Conservation (phyloP, 179 eudicot genomes). For the Heliamphora pulchella region DNA sequence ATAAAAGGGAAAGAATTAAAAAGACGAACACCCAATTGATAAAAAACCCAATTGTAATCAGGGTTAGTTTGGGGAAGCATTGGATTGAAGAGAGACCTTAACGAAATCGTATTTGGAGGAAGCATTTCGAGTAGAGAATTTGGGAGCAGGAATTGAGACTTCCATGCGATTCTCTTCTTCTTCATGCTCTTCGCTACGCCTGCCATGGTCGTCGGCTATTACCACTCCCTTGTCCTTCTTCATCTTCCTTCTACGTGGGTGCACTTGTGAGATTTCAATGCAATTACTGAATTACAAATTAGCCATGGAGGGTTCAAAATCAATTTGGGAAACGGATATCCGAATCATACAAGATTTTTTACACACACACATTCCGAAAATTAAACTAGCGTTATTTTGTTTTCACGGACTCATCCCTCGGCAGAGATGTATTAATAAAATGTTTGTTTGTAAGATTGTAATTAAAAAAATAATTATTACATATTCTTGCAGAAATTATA, state of each 20-base stretch:
- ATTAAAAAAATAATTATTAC: no score
- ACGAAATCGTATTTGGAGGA: conserved; percentile 98
- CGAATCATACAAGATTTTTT: no score
- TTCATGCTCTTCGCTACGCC: conserved; percentile 23
- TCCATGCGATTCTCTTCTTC: conserved; percentile 3
- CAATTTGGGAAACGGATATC: no score
- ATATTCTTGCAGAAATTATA: no score
- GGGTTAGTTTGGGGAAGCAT: not conserved
- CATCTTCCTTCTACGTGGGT: conserved; percentile 18
- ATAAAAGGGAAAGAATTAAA: not conserved
- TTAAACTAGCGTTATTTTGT: no score
- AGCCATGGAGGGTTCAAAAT: no score
- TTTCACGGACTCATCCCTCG: no score
- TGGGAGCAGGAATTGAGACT: conserved; percentile 11
- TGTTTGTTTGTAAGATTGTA: no score
- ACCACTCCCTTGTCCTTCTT: conserved; percentile 53
- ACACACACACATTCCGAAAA: no score
- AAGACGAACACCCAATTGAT: not conserved
- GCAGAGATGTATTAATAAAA: no score
- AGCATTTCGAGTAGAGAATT: conserved; percentile 67
- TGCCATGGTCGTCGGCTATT: conserved; percentile 19
- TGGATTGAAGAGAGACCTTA: conserved; percentile 43
- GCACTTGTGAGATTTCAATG: no score
- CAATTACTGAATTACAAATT: no score
- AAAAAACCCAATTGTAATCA: not conserved